These are phyloP conservation scores for Alternaria sp. DNA, from an alignment of 2,329 filamentous ascomycete genomes.

Conservation along the genomic window DNA sequence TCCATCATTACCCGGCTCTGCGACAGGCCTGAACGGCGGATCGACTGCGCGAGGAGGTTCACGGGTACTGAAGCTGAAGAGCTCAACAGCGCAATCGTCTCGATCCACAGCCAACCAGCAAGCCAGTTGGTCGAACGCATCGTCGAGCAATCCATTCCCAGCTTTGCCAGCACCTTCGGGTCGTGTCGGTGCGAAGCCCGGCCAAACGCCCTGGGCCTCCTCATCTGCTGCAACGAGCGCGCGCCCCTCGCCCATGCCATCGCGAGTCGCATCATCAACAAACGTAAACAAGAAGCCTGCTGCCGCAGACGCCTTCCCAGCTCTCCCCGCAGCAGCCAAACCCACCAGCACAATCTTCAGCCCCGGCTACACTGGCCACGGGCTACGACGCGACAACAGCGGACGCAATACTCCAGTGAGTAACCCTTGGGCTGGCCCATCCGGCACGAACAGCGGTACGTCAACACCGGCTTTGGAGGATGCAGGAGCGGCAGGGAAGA, in stretches of 20 bases:
- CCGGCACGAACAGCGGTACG: constrained; percentile 33
- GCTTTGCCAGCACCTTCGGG: constrained; percentile 36
- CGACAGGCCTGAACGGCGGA: constrained; percentile 50
- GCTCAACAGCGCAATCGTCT: constrained; percentile 71
- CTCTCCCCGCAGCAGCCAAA: constrained; percentile 79
- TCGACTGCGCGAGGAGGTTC: constrained; percentile 60
- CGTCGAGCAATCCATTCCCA: constrained; percentile 41
- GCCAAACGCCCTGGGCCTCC: constrained; percentile 46
- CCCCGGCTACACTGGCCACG: constrained; percentile 56
- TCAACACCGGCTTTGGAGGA: constrained; percentile 33
- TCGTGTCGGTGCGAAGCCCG: constrained; percentile 44
- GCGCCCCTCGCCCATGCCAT: constrained; percentile 49
- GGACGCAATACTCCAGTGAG: constrained; percentile 45
- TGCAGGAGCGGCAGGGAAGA: constrained; percentile 43
- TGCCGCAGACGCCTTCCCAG: constrained; percentile 73
- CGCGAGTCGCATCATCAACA: constrained; percentile 37
- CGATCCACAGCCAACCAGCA: constrained; percentile 63
- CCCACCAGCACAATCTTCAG: constrained; percentile 62
- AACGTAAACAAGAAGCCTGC: constrained; percentile 33
- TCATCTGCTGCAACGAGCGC: constrained; percentile 33
- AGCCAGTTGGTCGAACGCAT: constrained; percentile 63
- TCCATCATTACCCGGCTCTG: constrained; percentile 78
- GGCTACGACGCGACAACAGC: constrained; percentile 52
- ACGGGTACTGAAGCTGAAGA: constrained; percentile 72
- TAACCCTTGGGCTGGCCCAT: constrained; percentile 50